A percentile compares a stretch with the other conserved stretches of the same genome.
Conservation (phyloP, 176 grass and related monocot genomes). For the Oryza coarctata region DNA sequence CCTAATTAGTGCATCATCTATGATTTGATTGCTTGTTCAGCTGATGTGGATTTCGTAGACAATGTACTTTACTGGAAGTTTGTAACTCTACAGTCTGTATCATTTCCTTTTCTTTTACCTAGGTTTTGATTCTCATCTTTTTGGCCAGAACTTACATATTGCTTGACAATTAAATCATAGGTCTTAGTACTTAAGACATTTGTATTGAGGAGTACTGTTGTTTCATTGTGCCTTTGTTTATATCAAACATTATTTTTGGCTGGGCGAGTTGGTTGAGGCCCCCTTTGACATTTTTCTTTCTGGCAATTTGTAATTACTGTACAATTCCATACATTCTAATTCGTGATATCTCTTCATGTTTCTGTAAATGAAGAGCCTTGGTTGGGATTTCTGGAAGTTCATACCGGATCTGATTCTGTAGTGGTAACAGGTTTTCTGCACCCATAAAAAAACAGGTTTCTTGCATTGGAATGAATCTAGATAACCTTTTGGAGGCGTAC, state of each 20-base stretch:
- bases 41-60: background rate
- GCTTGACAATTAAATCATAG: background rate
- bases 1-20: background rate
- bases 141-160: background rate
- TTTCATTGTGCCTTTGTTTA: no score
- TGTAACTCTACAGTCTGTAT: no score
- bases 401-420: background rate
- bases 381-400: background rate
- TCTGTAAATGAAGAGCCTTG: background rate
- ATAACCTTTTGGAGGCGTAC: background rate
- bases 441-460: background rate
- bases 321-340: background rate
- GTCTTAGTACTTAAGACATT: background rate
- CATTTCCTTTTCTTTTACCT: background rate
- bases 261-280: background rate
- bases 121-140: background rate
- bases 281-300: background rate
- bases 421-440: background rate
- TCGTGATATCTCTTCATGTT: background rate
- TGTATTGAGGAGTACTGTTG: background rate
- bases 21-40: background rate
- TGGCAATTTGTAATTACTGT: background rate
- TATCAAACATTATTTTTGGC: background rate
- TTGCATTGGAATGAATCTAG: background rate
- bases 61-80: background rate